Evolutionary conservation across 306 rosid species (phyloP).

Genomic region (Lithocarpus polystachyus): DNA sequence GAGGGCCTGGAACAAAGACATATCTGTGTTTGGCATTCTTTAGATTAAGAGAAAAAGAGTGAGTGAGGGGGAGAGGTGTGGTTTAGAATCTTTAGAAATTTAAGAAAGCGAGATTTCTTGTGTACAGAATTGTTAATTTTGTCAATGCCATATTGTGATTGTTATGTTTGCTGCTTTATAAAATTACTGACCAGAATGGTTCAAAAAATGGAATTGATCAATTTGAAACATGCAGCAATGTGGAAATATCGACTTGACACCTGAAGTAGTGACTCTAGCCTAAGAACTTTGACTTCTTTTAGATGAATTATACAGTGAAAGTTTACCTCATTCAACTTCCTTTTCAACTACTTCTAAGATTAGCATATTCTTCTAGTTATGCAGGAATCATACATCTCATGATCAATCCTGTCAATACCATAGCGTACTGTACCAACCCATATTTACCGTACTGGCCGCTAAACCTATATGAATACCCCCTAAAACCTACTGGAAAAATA

Average conservation of each 20-base stretch:
- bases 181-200: not conserved
- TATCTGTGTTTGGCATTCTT: conserved; percentile 25
- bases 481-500: no score
- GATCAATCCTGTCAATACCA: no score
- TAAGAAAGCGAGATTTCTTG: conserved; percentile 20
- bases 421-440: no score
- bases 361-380: not conserved
- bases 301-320: not conserved
- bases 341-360: not conserved
- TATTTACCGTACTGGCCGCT: no score
- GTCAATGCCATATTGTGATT: conserved; percentile 26
- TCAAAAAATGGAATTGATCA: not conserved
- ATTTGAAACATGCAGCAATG: not conserved
- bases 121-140: conserved; percentile 38
- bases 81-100: conserved; percentile 20
- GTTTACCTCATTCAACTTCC: not conserved
- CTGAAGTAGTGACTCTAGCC: no score
- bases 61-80: not conserved
- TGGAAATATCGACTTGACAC: not conserved
- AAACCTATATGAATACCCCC: no score
- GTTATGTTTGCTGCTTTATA: not conserved
- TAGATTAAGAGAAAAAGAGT: conserved; percentile 17
- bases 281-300: not conserved
- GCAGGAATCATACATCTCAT: not conserved
- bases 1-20: conserved; percentile 21